Base-by-base conservation (phyloP, 2,329 filamentous ascomycete genomes). In the Colletotrichum tropicicola region DNA sequence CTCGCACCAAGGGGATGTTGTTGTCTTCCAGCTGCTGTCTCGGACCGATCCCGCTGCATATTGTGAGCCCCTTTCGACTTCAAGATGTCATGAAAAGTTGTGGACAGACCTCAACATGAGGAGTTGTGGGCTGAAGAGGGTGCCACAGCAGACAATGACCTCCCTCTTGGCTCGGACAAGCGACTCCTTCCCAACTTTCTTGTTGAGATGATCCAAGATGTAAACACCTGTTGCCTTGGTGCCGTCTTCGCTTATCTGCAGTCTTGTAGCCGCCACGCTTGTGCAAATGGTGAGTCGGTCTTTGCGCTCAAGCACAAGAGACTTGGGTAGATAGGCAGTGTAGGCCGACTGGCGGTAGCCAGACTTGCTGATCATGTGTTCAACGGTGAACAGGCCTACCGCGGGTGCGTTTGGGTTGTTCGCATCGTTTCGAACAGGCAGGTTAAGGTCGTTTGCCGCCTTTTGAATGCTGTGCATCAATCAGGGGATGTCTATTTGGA, bases 41-140 rank as follows among this genome's bases (percentile, higher is more conserved):
- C 2, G 75, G 72, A 0, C 76, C 75, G 12, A 78, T 71, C 6
- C 75, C 75, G 60, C 75, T 77, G 19, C 41, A 9, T 15, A 13
- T 10, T 8, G 25, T 59, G 6, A 55, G n/a, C n/a, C n/a, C n/a
- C n/a, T n/a, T n/a, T n/a, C n/a, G n/a, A n/a, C n/a, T n/a, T n/a
- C n/a, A n/a, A n/a, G n/a, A n/a, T n/a, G n/a, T n/a, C n/a, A n/a
- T n/a, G n/a, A n/a, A n/a, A n/a, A n/a, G n/a, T n/a, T n/a, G n/a
- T n/a, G n/a, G n/a, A n/a, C n/a, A 3, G 56, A 67, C 68, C 68
- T 71, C 19, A 75, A 64, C 65, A 74, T 68, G 1, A 79, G 69
- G 12, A 78, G 47, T 54, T 78, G 75, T 0, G 76, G 74, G 0
- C 72, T 71, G 17, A 72, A 72, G 5, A 73, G 49, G 3, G 73